These are phyloP conservation scores for Mycena sp. DNA, from an alignment of 1,284 basidiomycete species.

Conservation along the genomic window DNA sequence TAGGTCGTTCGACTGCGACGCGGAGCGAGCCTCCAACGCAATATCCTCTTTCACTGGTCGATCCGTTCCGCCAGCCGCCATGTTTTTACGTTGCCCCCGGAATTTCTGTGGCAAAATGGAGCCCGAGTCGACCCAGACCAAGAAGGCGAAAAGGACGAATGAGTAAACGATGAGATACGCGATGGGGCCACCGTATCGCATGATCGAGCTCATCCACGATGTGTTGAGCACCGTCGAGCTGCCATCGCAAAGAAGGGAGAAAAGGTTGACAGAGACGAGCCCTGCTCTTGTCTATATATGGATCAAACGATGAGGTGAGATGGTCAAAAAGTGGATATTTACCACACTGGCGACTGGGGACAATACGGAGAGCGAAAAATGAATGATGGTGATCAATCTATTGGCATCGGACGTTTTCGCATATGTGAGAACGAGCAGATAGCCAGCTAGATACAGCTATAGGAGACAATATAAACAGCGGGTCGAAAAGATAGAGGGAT, in stretches of 20 bases:
- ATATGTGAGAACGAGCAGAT: conserved; percentile 77
- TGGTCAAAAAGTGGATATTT: conserved; percentile 42
- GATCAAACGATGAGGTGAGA: background rate
- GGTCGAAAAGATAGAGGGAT: background rate
- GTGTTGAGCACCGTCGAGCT: conserved; percentile 53
- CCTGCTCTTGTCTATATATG: conserved; percentile 62
- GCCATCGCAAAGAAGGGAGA: conserved; percentile 78
- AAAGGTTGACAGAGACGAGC: conserved; percentile 80
- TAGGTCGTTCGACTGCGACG: conserved; percentile 59
- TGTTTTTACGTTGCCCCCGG: conserved; percentile 30
- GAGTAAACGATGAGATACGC: conserved; percentile 72
- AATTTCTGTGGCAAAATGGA: conserved; percentile 50
- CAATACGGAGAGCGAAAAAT: conserved; percentile 74
- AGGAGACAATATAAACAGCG: background rate
- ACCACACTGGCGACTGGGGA: conserved; percentile 79
- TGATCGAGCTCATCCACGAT: conserved; percentile 60
- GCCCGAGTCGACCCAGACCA: conserved; percentile 72
- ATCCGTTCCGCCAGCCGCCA: conserved; percentile 9
- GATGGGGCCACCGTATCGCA: conserved; percentile 79
- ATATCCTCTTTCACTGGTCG: conserved; percentile 54
- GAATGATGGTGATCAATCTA: conserved; percentile 67
- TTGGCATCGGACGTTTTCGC: conserved; percentile 66
- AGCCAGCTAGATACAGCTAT: conserved; percentile 70
- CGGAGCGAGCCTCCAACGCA: conserved; percentile 59
- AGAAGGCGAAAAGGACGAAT: conserved; percentile 60